Evolutionary conservation across 345 rosid genomes (phyloP), one percentile per base, ranked within the genome.

Genomic region (Brassica juncea): DNA sequence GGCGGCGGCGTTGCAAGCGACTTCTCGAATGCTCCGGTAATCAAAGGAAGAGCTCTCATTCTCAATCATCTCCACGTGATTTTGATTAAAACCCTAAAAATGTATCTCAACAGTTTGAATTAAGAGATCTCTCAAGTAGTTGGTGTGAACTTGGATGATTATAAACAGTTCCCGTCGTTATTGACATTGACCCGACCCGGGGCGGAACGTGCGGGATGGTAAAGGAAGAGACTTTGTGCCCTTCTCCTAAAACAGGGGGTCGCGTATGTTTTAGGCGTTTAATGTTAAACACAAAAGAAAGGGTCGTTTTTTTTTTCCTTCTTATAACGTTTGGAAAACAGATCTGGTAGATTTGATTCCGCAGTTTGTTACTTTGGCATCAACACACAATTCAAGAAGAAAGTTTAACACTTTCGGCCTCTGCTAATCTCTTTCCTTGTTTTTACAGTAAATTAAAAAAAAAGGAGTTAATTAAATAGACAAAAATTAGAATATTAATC

Each of bases 1-100:
- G 52, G 99, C 89, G 5, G 82, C 88, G 65, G 89, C 99, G 80
- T 90, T 84, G 81, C 83, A 80, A 5, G 85, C 55, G 4, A 74
- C 67, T 19, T 86, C 91, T 8, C 92, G 79, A 62, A 81, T 52
- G 72, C 73, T 84, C 28, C 79, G 80, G 82, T 74, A 74, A 71
- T 70, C 66, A 34, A 86, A 72, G 15, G 70, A 76, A 0, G 87
- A 85, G 57, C 77, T 82, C 35, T 78, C 88, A 77, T 73, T 77
- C 68, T 75, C 83, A 66, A 73, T 80, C 95, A 90, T 90, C 84
- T 70, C 78, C 16, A 14, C 65, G 5, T 6, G 8, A 44, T 31
- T 8, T 2, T n/a, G 57, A 49, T 14, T 49, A 4, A 34, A 79
- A 80, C 78, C 52, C 64, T 39, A 80, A 0, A 16, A 54, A 4